Conservation (phyloP, 345 rosid species). For the Noccaea caerulescens region DNA sequence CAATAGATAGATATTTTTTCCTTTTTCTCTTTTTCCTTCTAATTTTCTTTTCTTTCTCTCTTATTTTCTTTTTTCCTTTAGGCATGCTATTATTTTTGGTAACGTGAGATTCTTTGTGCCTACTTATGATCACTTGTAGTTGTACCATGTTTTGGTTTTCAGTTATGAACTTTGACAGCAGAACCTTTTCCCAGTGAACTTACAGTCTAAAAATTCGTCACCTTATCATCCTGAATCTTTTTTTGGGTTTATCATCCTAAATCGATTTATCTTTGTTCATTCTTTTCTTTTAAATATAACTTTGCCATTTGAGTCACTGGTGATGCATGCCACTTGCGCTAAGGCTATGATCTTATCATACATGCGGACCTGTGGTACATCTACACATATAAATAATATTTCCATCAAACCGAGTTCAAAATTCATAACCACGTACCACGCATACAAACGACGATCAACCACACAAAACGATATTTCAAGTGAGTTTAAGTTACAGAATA, state of each 20-base stretch:
- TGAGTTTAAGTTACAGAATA: not conserved
- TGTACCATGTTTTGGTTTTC: constrained; percentile 16
- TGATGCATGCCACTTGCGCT: not conserved
- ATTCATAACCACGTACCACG: not conserved
- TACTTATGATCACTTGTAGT: constrained; percentile 33
- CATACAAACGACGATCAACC: not conserved
- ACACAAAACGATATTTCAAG: too few species aligned
- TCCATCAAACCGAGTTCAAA: not conserved
- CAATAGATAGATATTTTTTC: not conserved
- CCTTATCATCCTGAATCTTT: not conserved
- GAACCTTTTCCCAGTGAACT: not conserved
- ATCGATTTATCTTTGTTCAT: not conserved
- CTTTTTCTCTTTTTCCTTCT: not conserved
- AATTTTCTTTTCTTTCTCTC: not conserved
- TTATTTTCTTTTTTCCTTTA: not conserved
- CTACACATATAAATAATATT: not conserved
- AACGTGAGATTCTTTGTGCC: constrained; percentile 26
- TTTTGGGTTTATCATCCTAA: not conserved
- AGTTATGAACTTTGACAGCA: constrained; percentile 8
- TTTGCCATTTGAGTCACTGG: not conserved
- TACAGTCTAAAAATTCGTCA: not conserved
- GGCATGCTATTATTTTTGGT: constrained; percentile 27
- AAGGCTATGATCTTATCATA: not conserved
- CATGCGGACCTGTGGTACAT: constrained; percentile 21
- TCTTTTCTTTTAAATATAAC: not conserved